A percentile compares a stretch with the other conserved stretches of the same genome.
These are phyloP conservation scores for Colletotrichum trifolii DNA, from an alignment of 2,329 filamentous ascomycete genomes.

Conservation along the genomic window DNA sequence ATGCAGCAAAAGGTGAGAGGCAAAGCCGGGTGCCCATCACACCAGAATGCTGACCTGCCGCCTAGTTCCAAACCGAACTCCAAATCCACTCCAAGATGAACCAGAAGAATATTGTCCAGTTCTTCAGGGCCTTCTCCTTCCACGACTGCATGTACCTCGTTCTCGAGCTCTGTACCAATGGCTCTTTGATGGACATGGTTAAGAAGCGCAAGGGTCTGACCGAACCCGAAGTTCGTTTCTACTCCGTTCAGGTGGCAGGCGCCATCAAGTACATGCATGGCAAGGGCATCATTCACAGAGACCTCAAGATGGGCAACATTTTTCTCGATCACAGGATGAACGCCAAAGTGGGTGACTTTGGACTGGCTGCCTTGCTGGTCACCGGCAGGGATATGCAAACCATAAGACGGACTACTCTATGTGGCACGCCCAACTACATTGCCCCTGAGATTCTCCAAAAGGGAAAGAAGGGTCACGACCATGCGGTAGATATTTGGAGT, in stretches of 20 bases:
- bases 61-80: slow-evolving; percentile 80
- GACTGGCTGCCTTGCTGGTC: slow-evolving; percentile 89
- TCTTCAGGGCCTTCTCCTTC: slow-evolving; percentile 93
- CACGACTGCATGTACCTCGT: slow-evolving; percentile 92
- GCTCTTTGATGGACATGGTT: slow-evolving; percentile 97
- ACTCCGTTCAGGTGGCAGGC: slow-evolving; percentile 93
- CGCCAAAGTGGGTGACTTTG: slow-evolving; percentile 97
- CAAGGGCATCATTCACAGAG: slow-evolving; percentile 94
- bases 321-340: slow-evolving; percentile 97
- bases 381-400: slow-evolving; percentile 91
- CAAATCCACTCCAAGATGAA: slow-evolving; percentile 99
- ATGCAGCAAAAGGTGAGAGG: slow-evolving; percentile 81
- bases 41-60: slow-evolving; percentile 13
- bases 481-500: slow-evolving; percentile 99
- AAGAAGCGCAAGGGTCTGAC: slow-evolving; percentile 91
- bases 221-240: slow-evolving; percentile 92
- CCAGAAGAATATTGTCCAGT: slow-evolving; percentile 95
- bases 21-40: too few species aligned
- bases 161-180: slow-evolving; percentile 93
- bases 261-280: slow-evolving; percentile 98
- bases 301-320: slow-evolving; percentile 98
- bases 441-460: slow-evolving; percentile 96
- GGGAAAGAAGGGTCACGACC: slow-evolving; percentile 92
- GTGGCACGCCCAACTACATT: slow-evolving; percentile 98
- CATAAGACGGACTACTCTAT: slow-evolving; percentile 88